phyloP scores from a whole-genome alignment of 208 protist genomes.

The Trypanosoma grayi region DNA sequence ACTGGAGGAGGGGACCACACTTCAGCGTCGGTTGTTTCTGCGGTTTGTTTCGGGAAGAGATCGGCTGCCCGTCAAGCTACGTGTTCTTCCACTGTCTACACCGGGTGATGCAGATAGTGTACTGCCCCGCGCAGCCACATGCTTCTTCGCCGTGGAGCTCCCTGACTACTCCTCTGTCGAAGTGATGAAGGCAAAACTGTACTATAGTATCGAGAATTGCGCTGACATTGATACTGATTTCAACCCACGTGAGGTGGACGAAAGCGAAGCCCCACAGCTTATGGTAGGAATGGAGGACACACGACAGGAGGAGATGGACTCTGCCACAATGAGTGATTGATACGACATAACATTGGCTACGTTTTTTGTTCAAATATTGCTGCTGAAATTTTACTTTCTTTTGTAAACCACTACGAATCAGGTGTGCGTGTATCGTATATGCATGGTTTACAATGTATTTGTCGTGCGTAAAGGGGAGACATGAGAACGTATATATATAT shows the following conservation, averaged over 20 bases:
- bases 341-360: background rate
- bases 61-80: conserved; percentile 85
- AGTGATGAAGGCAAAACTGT: conserved; percentile 92
- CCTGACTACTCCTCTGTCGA: conserved; percentile 93
- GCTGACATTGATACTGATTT: conserved; percentile 94
- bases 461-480: background rate
- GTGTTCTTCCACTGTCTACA: conserved; percentile 64
- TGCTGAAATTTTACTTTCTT: too few species aligned
- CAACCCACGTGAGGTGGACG: conserved; percentile 72
- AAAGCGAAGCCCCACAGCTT: conserved; percentile 77
- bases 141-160: conserved; percentile 95
- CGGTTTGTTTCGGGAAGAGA: conserved; percentile 91
- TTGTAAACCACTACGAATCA: too few species aligned
- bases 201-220: conserved; percentile 96
- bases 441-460: too few species aligned
- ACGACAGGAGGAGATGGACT: conserved; percentile 42
- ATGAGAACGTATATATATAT: conserved; percentile 4
- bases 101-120: conserved; percentile 80
- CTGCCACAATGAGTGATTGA: conserved; percentile 26
- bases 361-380: background rate
- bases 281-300: conserved; percentile 51
- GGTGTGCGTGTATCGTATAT: too few species aligned
- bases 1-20: conserved; percentile 77
- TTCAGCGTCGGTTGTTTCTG: conserved; percentile 86
- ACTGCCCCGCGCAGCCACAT: conserved; percentile 93